These are phyloP conservation scores for Erysimum cheiri DNA, from an alignment of 441 rosid species.

Conservation along the genomic window DNA sequence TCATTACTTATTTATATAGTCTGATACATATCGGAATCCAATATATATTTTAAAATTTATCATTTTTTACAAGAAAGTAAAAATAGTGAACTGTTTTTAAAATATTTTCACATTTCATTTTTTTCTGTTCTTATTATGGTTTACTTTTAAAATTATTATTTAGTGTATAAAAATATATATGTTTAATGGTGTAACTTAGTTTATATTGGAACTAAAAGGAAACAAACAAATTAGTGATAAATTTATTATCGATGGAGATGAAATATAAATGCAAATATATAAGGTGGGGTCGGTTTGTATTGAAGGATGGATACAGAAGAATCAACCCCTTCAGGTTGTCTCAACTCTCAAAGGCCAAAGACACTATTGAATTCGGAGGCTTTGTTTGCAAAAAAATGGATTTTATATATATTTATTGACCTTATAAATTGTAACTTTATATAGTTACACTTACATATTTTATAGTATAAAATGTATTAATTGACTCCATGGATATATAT, in stretches of 20 bases:
- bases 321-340: conserved; percentile 41
- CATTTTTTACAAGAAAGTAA: background rate
- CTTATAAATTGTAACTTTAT: background rate
- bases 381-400: conserved; percentile 10
- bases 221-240: no score
- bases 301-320: conserved; percentile 37
- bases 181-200: background rate
- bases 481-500: conserved; percentile 23
- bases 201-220: background rate
- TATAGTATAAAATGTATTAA: background rate
- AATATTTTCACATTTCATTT: background rate
- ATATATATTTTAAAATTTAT: no score
- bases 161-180: background rate
- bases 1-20: background rate
- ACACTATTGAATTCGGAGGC: conserved; percentile 15
- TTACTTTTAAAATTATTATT: background rate
- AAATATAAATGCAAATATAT: conserved; percentile 36
- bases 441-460: background rate
- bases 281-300: conserved; percentile 44
- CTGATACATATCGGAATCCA: background rate
- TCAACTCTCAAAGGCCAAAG: conserved; percentile 34
- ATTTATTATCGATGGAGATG: conserved; percentile 10
- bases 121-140: background rate
- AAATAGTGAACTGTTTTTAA: background rate
- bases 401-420: conserved; percentile 10